These are phyloP conservation scores for Trametes polyzona DNA, from an alignment of 1,284 basidiomycete species.

Conservation along the genomic window DNA sequence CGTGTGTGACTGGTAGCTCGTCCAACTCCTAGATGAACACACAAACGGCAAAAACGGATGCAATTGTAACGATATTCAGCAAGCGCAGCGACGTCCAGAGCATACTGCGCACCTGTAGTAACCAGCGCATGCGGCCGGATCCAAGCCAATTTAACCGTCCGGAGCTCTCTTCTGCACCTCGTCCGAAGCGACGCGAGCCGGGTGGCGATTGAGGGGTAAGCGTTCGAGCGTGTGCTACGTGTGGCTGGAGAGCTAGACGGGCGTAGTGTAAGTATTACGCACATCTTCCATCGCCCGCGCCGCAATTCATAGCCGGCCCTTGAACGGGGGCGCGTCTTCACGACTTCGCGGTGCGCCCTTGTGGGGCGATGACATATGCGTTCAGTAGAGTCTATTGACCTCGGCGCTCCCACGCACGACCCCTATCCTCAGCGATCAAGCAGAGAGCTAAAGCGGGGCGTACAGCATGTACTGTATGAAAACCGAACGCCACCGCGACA, in stretches of 20 bases:
- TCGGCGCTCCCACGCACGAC: neutral
- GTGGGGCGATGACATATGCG: neutral
- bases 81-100: neutral
- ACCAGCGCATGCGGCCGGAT: neutral
- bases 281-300: neutral
- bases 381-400: neutral
- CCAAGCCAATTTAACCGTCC: neutral
- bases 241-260: neutral
- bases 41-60: neutral
- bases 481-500: neutral
- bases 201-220: neutral
- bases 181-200: neutral
- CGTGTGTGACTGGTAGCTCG: neutral
- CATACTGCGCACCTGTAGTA: neutral
- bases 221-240: neutral
- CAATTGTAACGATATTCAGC: neutral
- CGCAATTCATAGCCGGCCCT: neutral
- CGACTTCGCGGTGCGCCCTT: neutral
- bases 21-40: neutral
- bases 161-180: neutral
- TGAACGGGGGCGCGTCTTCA: too few relatives aligned
- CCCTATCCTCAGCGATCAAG: neutral
- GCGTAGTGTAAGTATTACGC: neutral
- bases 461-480: neutral
- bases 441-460: neutral